Evolutionary conservation across 2,329 filamentous ascomycete species (phyloP).

Genomic region (Aspergillus ustus): DNA sequence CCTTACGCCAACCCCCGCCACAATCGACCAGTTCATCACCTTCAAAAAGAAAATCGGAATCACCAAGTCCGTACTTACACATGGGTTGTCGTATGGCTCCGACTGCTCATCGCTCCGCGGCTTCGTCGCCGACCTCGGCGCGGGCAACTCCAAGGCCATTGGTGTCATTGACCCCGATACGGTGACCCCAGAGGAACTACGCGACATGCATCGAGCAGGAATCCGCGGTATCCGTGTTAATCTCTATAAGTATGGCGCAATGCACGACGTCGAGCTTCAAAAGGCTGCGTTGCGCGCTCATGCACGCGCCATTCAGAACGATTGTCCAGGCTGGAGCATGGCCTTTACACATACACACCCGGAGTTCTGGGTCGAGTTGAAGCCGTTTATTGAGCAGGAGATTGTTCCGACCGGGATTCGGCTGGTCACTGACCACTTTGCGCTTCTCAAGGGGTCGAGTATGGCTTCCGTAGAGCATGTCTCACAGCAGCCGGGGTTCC

Average conservation of each 20-base stretch:
- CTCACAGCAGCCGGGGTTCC: conserved; percentile 35
- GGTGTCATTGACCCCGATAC: conserved; percentile 38
- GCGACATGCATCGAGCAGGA: conserved; percentile 32
- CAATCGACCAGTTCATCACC: conserved; percentile 29
- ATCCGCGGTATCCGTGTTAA: conserved; percentile 44
- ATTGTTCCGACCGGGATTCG: conserved; percentile 26
- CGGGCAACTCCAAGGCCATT: conserved; percentile 32
- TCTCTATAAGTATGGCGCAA: conserved; percentile 41
- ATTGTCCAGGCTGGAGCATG: conserved; percentile 35
- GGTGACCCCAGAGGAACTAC: conserved; percentile 27
- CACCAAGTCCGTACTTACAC: conserved; percentile 42
- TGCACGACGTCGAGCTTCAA: conserved; percentile 43
- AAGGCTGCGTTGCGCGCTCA: conserved; percentile 38
- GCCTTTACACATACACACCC: conserved; percentile 39
- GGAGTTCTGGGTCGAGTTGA: conserved; percentile 35
- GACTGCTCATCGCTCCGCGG: conserved; percentile 40
- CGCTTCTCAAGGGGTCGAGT: conserved; percentile 39
- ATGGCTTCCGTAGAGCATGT: conserved; percentile 35
- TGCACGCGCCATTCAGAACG: conserved; percentile 24
- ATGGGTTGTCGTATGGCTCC: conserved; percentile 44
- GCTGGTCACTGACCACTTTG: conserved; percentile 46
- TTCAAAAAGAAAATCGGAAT: conserved; percentile 34
- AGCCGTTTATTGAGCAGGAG: conserved; percentile 27
- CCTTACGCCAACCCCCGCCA: conserved; percentile 35
- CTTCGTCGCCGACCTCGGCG: conserved; percentile 36